Evolutionary conservation across 1,284 basidiomycete species (phyloP), one percentile per base, ranked within the genome.

Genomic region (Microbotryum intermedium): DNA sequence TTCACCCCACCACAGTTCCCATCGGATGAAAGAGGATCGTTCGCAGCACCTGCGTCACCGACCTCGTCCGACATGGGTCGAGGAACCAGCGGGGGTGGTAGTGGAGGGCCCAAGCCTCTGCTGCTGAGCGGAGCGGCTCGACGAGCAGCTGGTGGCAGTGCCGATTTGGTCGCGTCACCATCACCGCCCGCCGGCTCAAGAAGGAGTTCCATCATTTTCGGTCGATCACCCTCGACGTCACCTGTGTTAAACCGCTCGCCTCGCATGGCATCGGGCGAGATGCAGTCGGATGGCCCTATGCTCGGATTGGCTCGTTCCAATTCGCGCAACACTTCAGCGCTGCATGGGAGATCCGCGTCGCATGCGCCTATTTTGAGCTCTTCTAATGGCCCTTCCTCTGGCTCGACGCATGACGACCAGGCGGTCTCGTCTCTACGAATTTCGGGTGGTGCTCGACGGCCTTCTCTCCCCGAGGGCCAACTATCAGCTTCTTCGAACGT

Each of bases 1-100:
- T 68, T 68, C 46, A 65, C 64, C 1, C 66, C 66, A 13, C 66
- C 66, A 0, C n/a, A 47, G 4, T 51, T 25, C 13, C 3, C 34
- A 16, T 39, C 34, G 51, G 45, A 51, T 4, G 23, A 53, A 21
- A 28, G 10, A 44, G 50, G 6, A 23, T 20, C 21, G 23, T 55
- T n/a, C 28, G 47, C 18, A 46, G 48, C 13, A 11, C 54, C 3
- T 45, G 46, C 3, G 53, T 59, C 11, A 49, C 55, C 2, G 26
- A 30, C 5, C 3, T 51, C 26, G 28, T 39, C 21, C 42, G 21
- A 20, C 16, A 21, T 21, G 18, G 49, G 28, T 3, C 45, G 6
- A 28, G 45, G 25, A 46, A 53, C n/a, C 42, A 55, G 57, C 21
- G 30, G 0, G 26, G 57, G 20, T 28, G 44, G 43, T 4, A 44